Base-by-base conservation (phyloP, 345 rosid genomes). In the Cardamine occulta region DNA sequence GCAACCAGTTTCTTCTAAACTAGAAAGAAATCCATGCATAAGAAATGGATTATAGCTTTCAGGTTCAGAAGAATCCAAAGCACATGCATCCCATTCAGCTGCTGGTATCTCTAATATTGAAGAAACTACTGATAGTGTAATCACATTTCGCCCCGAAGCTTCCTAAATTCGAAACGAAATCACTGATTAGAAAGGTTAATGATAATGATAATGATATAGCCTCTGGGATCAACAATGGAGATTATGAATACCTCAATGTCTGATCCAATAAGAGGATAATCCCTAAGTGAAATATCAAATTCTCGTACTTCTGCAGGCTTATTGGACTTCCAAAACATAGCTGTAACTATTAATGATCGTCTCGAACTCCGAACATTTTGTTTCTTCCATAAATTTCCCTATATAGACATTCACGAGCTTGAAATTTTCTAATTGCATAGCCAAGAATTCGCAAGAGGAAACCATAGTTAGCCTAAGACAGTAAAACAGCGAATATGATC, bases 81-180 rank as follows among this genome's bases (percentile, higher is more conserved):
- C 81, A 80, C 98, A 91, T 0, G 93, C 86, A 78, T 94, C 89
- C 98, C 98, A 94, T 29, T 83, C 95, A 80, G 74, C 44, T 8
- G 86, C 24, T 9, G 86, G 69, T 78, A 91, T 86, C 78, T 91
- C 93, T 42, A 82, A 78, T 74, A 94, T 87, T 18, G 97, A 91
- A 67, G 96, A 84, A 73, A 87, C 80, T 64, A 86, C 82, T 13
- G 93, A 87, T 24, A 88, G 72, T 54, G 84, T 82, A 71, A 93
- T 76, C 65, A 75, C 85, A 52, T 74, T 82, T 28, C 79, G 79
- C 18, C 7, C 58, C 5, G 77, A 66, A 8, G 23, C 80, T 70
- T 71, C 91, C 93, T 91, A 78, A 67, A 74, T 49, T 24, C 75
- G 18, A 66, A 62, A 78, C 26, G 24, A 74, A 61, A 5, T 66